phyloP scores from a whole-genome alignment of 148 eudicot genomes.

The Camellia japonica region DNA sequence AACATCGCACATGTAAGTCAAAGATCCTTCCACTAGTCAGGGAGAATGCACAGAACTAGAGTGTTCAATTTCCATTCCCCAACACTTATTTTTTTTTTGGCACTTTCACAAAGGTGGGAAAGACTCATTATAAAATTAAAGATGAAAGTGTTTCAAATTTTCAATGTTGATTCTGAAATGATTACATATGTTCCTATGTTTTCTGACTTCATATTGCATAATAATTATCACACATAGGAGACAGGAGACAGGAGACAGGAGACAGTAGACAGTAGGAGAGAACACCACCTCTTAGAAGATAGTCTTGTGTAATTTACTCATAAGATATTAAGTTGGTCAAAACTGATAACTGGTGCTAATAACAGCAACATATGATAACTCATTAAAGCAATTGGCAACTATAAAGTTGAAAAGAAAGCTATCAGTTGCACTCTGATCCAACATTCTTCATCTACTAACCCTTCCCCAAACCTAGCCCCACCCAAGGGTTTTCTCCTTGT shows the following conservation, averaged over 20 bases:
- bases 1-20: slow-evolving; percentile 12
- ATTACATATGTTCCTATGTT: not conserved
- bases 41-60: slow-evolving; percentile 6
- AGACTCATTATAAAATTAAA: not conserved
- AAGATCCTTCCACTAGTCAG: not conserved
- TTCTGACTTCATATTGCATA: not conserved
- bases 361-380: not conserved
- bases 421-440: not conserved
- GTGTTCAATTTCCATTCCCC: not conserved
- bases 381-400: not conserved
- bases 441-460: not conserved
- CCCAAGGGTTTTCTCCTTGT: not conserved
- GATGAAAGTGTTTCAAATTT: not conserved
- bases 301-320: not conserved
- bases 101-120: not conserved
- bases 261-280: not conserved
- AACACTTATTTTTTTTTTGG: not conserved
- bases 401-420: not conserved
- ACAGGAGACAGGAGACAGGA: not conserved
- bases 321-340: not conserved
- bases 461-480: not conserved
- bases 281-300: not conserved
- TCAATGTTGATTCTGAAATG: not conserved
- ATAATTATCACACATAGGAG: not conserved
- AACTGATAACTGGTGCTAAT: too few species aligned